Evolutionary conservation across 2,329 filamentous ascomycete genomes (phyloP).

Genomic region (Phaeoacremonium minimum): DNA sequence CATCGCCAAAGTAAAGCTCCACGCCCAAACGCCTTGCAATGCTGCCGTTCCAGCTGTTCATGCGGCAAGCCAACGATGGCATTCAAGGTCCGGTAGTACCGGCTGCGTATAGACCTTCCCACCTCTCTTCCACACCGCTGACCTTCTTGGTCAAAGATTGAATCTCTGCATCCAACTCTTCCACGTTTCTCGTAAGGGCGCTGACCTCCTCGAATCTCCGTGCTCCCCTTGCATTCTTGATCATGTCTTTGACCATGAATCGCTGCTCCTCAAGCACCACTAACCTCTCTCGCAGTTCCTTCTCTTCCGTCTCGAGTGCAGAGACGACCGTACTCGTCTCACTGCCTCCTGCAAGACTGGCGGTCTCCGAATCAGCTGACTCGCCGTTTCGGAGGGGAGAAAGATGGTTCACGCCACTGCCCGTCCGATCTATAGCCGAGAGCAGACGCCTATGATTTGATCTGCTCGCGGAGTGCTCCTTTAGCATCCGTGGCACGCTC

Average conservation of each 20-base stretch:
- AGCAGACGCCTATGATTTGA: slow-evolving; percentile 24
- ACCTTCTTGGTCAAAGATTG: slow-evolving; percentile 62
- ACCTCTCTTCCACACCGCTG: slow-evolving; percentile 57
- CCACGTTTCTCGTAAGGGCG: slow-evolving; percentile 72
- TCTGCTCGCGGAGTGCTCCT: slow-evolving; percentile 29
- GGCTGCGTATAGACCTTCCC: slow-evolving; percentile 51
- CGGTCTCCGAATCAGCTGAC: slow-evolving; percentile 37
- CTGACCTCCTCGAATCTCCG: slow-evolving; percentile 83
- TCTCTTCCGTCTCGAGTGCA: slow-evolving; percentile 75
- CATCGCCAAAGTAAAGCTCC: too few relatives aligned
- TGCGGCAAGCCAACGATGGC: too few relatives aligned
- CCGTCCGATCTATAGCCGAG: slow-evolving; percentile 9
- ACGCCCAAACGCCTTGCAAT: too few relatives aligned
- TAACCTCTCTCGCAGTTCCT: slow-evolving; percentile 71
- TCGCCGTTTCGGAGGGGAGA: slow-evolving; percentile 43
- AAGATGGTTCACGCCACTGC: slow-evolving; percentile 10
- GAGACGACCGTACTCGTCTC: slow-evolving; percentile 51
- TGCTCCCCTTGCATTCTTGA: slow-evolving; percentile 69
- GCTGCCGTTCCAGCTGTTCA: too few relatives aligned
- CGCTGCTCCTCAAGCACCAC: slow-evolving; percentile 88
- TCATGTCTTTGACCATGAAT: slow-evolving; percentile 85
- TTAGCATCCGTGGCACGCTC: slow-evolving; percentile 63
- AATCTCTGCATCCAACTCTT: slow-evolving; percentile 79
- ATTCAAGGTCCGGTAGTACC: too few relatives aligned
- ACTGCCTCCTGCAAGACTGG: slow-evolving; percentile 37